Percentiles rank a stretch among this genome's conserved stretches.
phyloP scores from a whole-genome alignment of 805 yeast species.

The Zygotorulaspora florentina region DNA sequence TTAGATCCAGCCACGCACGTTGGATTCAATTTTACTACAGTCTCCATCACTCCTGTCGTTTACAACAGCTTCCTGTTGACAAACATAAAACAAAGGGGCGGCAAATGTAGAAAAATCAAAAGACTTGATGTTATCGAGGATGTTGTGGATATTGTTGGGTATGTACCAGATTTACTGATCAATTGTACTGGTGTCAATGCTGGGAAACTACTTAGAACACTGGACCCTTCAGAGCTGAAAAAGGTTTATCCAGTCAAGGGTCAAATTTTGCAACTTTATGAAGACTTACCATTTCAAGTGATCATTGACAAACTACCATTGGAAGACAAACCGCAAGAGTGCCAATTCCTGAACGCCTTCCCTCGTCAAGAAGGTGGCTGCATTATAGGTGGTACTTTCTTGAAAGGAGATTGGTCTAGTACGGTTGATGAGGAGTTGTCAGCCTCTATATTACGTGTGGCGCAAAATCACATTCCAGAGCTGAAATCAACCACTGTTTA shows the following conservation, averaged over 20 bases:
- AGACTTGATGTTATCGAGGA: slow-evolving; percentile 43
- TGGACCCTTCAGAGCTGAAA: slow-evolving; percentile 41
- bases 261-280: slow-evolving; percentile 51
- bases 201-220: slow-evolving; percentile 23
- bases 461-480: slow-evolving; percentile 34
- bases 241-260: slow-evolving; percentile 54
- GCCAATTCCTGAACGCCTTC: slow-evolving; percentile 53
- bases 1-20: slow-evolving; percentile 33
- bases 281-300: slow-evolving; percentile 39
- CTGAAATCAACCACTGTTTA: slow-evolving; percentile 16
- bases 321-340: slow-evolving; percentile 16
- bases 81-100: slow-evolving; percentile 45
- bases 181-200: slow-evolving; percentile 58
- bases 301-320: slow-evolving; percentile 26
- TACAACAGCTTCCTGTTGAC: slow-evolving; percentile 52
- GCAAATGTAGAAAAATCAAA: slow-evolving; percentile 41
- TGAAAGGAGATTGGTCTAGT: slow-evolving; percentile 31
- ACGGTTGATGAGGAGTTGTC: slow-evolving; percentile 43
- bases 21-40: slow-evolving; percentile 50
- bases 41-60: slow-evolving; percentile 55
- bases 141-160: slow-evolving; percentile 40
- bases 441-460: slow-evolving; percentile 45
- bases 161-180: slow-evolving; percentile 46
- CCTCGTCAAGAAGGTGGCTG: slow-evolving; percentile 75
- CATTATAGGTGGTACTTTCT: slow-evolving; percentile 54